phyloP scores from a whole-genome alignment of 768 basidiomycete species.

The Paxillus ammoniavirescens region DNA sequence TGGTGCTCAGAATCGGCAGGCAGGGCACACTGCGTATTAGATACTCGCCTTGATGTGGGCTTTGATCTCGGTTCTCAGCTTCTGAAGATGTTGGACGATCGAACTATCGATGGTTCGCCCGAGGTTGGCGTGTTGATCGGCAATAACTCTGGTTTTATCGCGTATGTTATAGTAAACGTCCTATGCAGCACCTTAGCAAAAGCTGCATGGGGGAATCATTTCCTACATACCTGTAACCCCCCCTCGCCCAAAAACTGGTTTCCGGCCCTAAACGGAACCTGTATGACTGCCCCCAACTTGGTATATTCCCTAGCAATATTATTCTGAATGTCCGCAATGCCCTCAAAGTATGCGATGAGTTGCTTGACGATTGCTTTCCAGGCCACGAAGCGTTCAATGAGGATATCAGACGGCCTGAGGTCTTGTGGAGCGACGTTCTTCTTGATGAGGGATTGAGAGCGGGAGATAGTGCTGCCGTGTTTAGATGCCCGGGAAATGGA shows the following conservation, averaged over 20 bases:
- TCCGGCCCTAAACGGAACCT: constrained; percentile 92
- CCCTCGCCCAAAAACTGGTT: constrained; percentile 99
- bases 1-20: background rate
- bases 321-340: constrained; percentile 79
- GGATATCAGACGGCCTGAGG: constrained; percentile 89
- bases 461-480: constrained; percentile 70
- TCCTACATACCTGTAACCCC: constrained; percentile 69
- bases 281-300: constrained; percentile 92
- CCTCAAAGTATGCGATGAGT: constrained; percentile 83
- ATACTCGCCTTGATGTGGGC: constrained; percentile 84
- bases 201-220: background rate
- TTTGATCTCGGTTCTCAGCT: constrained; percentile 92
- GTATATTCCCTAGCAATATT: constrained; percentile 91
- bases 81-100: constrained; percentile 96
- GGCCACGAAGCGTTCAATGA: constrained; percentile 90
- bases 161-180: constrained; percentile 92
- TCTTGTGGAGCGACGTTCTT: constrained; percentile 91
- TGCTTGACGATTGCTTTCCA: constrained; percentile 99
- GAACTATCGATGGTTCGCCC: constrained; percentile 95
- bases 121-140: constrained; percentile 95
- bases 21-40: background rate
- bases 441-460: constrained; percentile 87
- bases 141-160: constrained; percentile 89
- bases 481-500: constrained; percentile 65
- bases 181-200: constrained; percentile 34